Conservation (phyloP, 2,329 filamentous ascomycete genomes). For the Coniochaeta hoffmannii region DNA sequence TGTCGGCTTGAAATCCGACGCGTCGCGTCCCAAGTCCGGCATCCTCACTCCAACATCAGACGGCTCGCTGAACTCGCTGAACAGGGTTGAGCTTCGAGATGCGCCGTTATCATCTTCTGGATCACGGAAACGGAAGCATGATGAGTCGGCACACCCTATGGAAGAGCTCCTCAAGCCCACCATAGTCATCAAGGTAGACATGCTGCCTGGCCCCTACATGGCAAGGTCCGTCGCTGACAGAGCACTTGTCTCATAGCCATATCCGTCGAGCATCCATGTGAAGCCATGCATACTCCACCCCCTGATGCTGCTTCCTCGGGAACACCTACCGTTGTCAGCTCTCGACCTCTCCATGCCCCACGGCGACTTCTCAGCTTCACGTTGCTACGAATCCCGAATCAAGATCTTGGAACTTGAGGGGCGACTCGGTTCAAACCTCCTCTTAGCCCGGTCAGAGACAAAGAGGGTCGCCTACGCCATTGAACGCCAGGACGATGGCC, state of each 20-base stretch:
- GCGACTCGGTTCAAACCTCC: slow-evolving; percentile 49
- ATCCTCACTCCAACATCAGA: slow-evolving; percentile 33
- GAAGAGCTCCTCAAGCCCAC: slow-evolving; percentile 43
- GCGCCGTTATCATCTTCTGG: slow-evolving; percentile 19
- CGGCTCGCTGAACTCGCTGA: slow-evolving; percentile 25
- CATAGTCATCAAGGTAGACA: slow-evolving; percentile 43
- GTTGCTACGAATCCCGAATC: slow-evolving; percentile 54
- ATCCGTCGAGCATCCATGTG: slow-evolving; percentile 44
- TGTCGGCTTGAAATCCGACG: slow-evolving; percentile 28
- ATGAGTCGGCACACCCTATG: slow-evolving; percentile 29
- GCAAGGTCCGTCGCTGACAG: neutral
- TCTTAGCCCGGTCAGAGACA: slow-evolving; percentile 54
- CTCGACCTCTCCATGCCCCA: slow-evolving; percentile 49
- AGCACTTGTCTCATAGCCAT: slow-evolving; percentile 32
- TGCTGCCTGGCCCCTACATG: neutral
- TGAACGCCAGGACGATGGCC: slow-evolving; percentile 53
- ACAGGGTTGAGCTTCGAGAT: slow-evolving; percentile 7
- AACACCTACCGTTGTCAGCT: slow-evolving; percentile 51
- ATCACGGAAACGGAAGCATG: slow-evolving; percentile 26
- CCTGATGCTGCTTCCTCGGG: slow-evolving; percentile 54
- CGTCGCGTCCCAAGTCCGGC: slow-evolving; percentile 39
- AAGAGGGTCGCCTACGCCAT: slow-evolving; percentile 50
- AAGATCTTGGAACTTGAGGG: slow-evolving; percentile 57
- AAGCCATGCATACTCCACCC: slow-evolving; percentile 51
- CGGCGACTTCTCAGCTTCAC: slow-evolving; percentile 42